Evolutionary conservation across 2,329 filamentous ascomycete species (phyloP).

Genomic region (Biscogniauxia sp.): DNA sequence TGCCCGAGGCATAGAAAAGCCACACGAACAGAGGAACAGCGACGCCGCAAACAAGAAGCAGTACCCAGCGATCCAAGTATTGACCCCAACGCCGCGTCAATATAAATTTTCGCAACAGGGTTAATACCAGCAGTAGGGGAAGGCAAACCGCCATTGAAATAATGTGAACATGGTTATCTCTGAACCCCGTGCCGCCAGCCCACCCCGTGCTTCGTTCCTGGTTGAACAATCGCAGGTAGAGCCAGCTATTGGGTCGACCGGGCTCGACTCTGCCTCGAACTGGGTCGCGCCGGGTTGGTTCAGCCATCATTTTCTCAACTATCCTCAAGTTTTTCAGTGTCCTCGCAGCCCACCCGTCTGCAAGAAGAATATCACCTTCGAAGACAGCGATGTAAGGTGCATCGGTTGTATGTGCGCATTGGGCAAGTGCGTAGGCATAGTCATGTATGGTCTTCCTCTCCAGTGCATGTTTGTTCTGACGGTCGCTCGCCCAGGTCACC

Average conservation of each 20-base stretch:
- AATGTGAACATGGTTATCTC: slow-evolving; percentile 29
- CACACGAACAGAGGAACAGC: slow-evolving; percentile 29
- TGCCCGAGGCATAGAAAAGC: slow-evolving; percentile 33
- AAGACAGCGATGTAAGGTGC: slow-evolving; percentile 32
- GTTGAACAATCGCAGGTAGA: slow-evolving; percentile 33
- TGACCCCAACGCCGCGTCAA: slow-evolving; percentile 22
- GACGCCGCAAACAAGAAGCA: slow-evolving; percentile 28
- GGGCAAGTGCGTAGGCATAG: slow-evolving; percentile 30
- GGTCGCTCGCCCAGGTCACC: slow-evolving; percentile 19
- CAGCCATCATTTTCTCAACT: slow-evolving; percentile 30
- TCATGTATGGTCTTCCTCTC: slow-evolving; percentile 32
- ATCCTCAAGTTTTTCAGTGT: slow-evolving; percentile 25
- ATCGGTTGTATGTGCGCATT: slow-evolving; percentile 26
- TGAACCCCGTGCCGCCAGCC: slow-evolving; percentile 30
- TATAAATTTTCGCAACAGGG: slow-evolving; percentile 19
- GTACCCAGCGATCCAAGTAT: slow-evolving; percentile 28
- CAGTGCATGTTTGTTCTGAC: slow-evolving; percentile 20
- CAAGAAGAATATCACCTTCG: slow-evolving; percentile 33
- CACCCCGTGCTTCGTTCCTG: slow-evolving; percentile 32
- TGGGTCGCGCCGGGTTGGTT: slow-evolving; percentile 24
- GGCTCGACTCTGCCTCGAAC: slow-evolving; percentile 21
- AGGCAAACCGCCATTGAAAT: slow-evolving; percentile 26
- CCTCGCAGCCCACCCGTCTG: slow-evolving; percentile 30
- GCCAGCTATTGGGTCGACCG: slow-evolving; percentile 29
- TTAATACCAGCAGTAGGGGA: slow-evolving; percentile 22